Evolutionary conservation across 495 filamentous ascomycete species (phyloP), one percentile per base, ranked within the genome.

Genomic region (Annulohypoxylon moriforme): DNA sequence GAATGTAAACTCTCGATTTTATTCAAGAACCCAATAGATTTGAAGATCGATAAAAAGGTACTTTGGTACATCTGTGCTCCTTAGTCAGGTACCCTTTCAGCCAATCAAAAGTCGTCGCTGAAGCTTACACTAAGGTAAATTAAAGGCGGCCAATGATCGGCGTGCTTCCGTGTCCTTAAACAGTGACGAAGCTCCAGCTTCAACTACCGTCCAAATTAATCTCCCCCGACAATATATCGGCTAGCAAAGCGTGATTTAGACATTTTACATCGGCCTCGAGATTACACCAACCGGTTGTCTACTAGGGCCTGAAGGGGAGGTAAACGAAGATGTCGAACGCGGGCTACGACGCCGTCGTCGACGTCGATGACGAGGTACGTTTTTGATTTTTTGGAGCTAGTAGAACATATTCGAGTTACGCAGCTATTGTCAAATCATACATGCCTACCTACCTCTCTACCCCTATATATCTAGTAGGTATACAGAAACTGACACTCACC

Each of bases 261-360:
- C 42, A 38, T 50, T 40, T 24, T 34, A 25, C 16, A 46, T 22
- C 49, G 36, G n/a, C 36, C n/a, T 55, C 24, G 46, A 56, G 2
- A 44, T 20, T 33, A 11, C 36, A 38, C 25, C 33, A 18, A 25
- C 18, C 3, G 24, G 22, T 50, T 36, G 59, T 49, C 14, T 18
- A 14, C 20, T 36, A 29, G 22, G 27, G 29, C 22, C 60, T 29
- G 53, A 52, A 14, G 36, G 44, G 63, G 24, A 69, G 52, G 34
- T 24, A 53, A 29, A 40, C n/a, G 24, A 83, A 60, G 13, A 97
- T 97, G 94, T 85, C 94, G 57, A 91, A 91, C 77, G 85, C 89
- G 69, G 93, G 94, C 70, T 98, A 99, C 80, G 96, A 99, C 82
- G 96, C 96, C 64, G 95, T 99, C 73, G 96, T 99, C 25, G 96